A percentile compares a stretch with the other conserved stretches of the same genome.
These are phyloP conservation scores for Labyrinthula sp. DNA, from an alignment of 352 stramenopile genomes.

Conservation along the genomic window DNA sequence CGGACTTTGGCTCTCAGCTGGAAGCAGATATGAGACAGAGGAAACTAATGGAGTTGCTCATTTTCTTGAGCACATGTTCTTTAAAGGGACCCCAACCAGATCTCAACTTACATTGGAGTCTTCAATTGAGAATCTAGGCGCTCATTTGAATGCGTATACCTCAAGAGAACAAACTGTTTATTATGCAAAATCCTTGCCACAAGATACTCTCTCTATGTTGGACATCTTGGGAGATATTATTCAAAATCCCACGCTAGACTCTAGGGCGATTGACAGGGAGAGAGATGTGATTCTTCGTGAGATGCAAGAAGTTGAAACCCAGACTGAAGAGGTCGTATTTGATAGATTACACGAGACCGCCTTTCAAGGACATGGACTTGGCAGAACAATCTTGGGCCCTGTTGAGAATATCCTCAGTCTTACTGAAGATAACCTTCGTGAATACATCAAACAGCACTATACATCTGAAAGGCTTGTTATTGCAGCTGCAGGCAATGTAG, in stretches of 20 bases:
- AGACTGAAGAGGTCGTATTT: conserved; percentile 80
- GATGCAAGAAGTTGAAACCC: conserved; percentile 72
- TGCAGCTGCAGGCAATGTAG: conserved; percentile 80
- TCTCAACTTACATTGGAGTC: conserved; percentile 94
- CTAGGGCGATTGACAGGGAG: conserved; percentile 80
- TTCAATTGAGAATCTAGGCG: conserved; percentile 99
- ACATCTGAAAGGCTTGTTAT: conserved; percentile 96
- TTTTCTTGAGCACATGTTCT: conserved; percentile 99
- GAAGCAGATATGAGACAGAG: conserved; percentile 87
- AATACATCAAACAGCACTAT: conserved; percentile 99
- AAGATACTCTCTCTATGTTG: conserved; percentile 82
- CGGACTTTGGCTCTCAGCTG: conserved; percentile 84
- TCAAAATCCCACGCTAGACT: conserved; percentile 88
- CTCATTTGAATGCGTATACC: conserved; percentile 76
- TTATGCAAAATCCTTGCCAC: conserved; percentile 99
- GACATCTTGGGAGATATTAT: conserved; percentile 98
- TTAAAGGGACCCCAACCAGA: conserved; percentile 91
- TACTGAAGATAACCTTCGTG: conserved; percentile 68
- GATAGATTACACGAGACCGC: conserved; percentile 96
- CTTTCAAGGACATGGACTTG: conserved; percentile 85
- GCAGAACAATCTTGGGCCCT: conserved; percentile 92
- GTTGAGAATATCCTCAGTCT: conserved; percentile 91
- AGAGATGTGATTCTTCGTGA: conserved; percentile 95
- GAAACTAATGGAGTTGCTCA: conserved; percentile 96
- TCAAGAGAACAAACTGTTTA: conserved; percentile 99